Evolutionary conservation across 768 basidiomycete species (phyloP), one percentile per base, ranked within the genome.

Genomic region (Rhizopogon salebrosus): DNA sequence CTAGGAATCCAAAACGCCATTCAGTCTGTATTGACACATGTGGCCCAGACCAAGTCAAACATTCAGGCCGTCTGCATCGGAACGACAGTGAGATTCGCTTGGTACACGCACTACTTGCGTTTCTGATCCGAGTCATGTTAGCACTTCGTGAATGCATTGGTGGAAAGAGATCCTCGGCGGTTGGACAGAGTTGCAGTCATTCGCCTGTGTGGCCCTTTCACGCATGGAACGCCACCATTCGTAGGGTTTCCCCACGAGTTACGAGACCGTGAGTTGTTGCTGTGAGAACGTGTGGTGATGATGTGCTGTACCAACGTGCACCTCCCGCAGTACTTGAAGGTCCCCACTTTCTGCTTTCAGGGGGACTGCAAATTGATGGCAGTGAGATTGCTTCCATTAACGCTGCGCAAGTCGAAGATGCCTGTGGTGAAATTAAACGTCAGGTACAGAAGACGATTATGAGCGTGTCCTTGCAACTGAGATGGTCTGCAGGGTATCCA

Each of bases 121-220:
- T 29, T 24, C 41, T 50, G 49, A 50, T 40, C 65, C 56, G 56
- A 61, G 57, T 60, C 23, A 35, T 24, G 6, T 13, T 20, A 76
- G 71, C 77, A 79, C 60, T 82, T 82, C 53, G 71, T 82, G 23
- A 82, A 86, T 56, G 81, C 82, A 1, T 75, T 87, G 2, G 72
- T 86, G 16, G 82, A 85, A 66, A 63, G 75, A 23, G 78, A 85
- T 62, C 65, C 75, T 5, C 55, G 73, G 3, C 72, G 78, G n/a
- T 66, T 86, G 13, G 73, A 75, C 41, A 77, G 77, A 41, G 84
- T 87, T 0, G 85, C 82, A 0, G 82, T 86, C 35, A 73, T 87
- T 43, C 77, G 85, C 51, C 72, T 87, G 6, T 82, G 80, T 41
- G 80, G 78, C 3, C 80, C 80, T 0, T 84, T 80, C 63, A 80